phyloP scores from a whole-genome alignment of 2,329 filamentous ascomycete genomes.

The Apiospora pterosperma region DNA sequence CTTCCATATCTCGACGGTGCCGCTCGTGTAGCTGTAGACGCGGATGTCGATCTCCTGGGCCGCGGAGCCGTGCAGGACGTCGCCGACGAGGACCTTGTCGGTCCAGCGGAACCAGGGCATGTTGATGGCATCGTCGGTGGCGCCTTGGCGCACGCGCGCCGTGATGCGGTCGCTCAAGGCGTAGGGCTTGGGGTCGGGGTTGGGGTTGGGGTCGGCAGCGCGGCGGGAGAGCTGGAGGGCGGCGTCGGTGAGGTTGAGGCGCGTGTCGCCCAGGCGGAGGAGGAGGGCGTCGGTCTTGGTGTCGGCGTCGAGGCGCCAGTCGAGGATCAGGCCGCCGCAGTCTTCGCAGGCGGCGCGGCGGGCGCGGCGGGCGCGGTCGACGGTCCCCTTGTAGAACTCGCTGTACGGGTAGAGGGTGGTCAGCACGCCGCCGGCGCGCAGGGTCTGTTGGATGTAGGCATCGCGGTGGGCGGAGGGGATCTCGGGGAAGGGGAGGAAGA shows the following conservation, averaged over 20 bases:
- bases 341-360: not conserved
- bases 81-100: slow-evolving; percentile 9
- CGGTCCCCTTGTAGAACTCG: slow-evolving; percentile 2
- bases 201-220: not conserved
- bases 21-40: slow-evolving; percentile 3
- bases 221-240: not conserved
- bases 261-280: slow-evolving; percentile 6
- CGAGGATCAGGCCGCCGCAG: not conserved
- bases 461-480: slow-evolving; percentile 1
- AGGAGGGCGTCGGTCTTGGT: slow-evolving; percentile 6
- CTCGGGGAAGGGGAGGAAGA: slow-evolving; percentile 9
- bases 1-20: slow-evolving; percentile 11
- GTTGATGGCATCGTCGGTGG: slow-evolving; percentile 3
- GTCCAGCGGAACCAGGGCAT: slow-evolving; percentile 12
- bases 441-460: slow-evolving; percentile 1
- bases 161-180: slow-evolving; percentile 3
- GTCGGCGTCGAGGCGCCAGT: slow-evolving; percentile 9
- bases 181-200: not conserved
- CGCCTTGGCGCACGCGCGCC: not conserved
- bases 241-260: slow-evolving; percentile 11
- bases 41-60: slow-evolving; percentile 6
- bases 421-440: slow-evolving; percentile 6
- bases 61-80: not conserved
- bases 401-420: slow-evolving; percentile 2
- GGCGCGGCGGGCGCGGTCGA: not conserved